These are phyloP conservation scores for Colletotrichum eleusines DNA, from an alignment of 2,329 filamentous ascomycete genomes.

Conservation along the genomic window DNA sequence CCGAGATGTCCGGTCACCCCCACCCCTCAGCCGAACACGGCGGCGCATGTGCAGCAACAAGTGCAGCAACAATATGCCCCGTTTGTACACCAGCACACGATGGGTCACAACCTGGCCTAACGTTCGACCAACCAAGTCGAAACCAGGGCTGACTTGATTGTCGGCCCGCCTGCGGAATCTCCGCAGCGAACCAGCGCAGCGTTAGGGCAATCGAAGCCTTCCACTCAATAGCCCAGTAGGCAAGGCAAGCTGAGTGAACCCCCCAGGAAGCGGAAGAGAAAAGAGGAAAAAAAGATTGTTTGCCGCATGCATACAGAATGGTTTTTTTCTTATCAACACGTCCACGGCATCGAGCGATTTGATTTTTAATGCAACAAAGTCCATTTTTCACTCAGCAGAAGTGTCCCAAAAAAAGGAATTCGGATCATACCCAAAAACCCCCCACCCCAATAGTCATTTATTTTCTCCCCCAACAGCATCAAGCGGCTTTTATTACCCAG, in stretches of 20 bases:
- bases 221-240: constrained; percentile 29
- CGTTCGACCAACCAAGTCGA: constrained; percentile 18
- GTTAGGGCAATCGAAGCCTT: constrained; percentile 31
- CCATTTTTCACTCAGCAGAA: constrained; percentile 51
- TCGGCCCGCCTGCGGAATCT: constrained; percentile 24
- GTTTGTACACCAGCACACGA: constrained; percentile 58
- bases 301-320: constrained; percentile 50
- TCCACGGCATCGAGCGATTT: constrained; percentile 62
- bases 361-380: constrained; percentile 49
- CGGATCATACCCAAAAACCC: constrained; percentile 52
- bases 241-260: constrained; percentile 29
- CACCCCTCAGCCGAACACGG: constrained; percentile 63
- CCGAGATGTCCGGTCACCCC: constrained; percentile 73
- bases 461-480: constrained; percentile 44
- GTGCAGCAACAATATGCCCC: constrained; percentile 58
- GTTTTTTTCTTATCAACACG: constrained; percentile 51
- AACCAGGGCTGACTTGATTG: neutral
- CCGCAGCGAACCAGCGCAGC: constrained; percentile 35
- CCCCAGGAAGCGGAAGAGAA: constrained; percentile 37
- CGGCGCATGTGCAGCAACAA: constrained; percentile 52
- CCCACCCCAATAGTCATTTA: constrained; percentile 42
- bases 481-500: constrained; percentile 43
- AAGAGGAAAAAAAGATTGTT: constrained; percentile 40
- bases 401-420: constrained; percentile 56
- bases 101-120: constrained; percentile 47